phyloP scores from a whole-genome alignment of 2,329 filamentous ascomycete genomes.

The Calonectria fujianensis region DNA sequence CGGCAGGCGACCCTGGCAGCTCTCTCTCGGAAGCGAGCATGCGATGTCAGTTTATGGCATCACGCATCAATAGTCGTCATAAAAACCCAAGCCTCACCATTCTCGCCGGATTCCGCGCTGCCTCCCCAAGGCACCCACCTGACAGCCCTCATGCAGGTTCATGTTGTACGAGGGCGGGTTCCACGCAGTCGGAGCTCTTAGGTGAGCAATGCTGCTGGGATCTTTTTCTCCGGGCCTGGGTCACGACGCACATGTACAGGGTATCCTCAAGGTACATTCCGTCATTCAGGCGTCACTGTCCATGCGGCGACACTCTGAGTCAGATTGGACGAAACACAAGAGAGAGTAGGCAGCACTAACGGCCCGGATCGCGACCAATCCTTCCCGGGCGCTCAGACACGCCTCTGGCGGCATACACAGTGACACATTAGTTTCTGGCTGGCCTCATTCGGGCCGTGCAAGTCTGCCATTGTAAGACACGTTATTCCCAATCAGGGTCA shows the following conservation, averaged over 20 bases:
- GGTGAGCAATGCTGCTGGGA: constrained; percentile 35
- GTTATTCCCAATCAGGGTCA: constrained; percentile 32
- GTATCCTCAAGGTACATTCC: constrained; percentile 13
- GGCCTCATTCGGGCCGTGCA: constrained; percentile 37
- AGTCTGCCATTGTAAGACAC: constrained; percentile 33
- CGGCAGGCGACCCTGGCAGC: constrained; percentile 19
- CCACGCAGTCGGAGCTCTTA: constrained; percentile 36
- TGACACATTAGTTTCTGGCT: constrained; percentile 18
- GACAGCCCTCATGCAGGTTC: constrained; percentile 33
- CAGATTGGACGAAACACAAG: constrained; percentile 32
- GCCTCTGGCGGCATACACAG: constrained; percentile 28
- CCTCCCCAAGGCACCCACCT: constrained; percentile 18
- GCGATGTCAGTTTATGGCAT: constrained; percentile 35
- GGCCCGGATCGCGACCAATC: constrained; percentile 36
- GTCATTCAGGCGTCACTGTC: constrained; percentile 28
- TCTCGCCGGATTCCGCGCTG: constrained; percentile 31
- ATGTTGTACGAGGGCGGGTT: constrained; percentile 37
- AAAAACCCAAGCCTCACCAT: constrained; percentile 29
- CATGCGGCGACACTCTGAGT: constrained; percentile 39
- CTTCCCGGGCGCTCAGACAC: constrained; percentile 28
- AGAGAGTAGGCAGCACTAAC: constrained; percentile 32
- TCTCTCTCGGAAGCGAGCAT: constrained; percentile 17
- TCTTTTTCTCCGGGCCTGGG: constrained; percentile 25
- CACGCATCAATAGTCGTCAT: constrained; percentile 38
- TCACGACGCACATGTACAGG: constrained; percentile 11